These are phyloP conservation scores for Gossypium aridum DNA, from an alignment of 441 rosid species.

Conservation along the genomic window DNA sequence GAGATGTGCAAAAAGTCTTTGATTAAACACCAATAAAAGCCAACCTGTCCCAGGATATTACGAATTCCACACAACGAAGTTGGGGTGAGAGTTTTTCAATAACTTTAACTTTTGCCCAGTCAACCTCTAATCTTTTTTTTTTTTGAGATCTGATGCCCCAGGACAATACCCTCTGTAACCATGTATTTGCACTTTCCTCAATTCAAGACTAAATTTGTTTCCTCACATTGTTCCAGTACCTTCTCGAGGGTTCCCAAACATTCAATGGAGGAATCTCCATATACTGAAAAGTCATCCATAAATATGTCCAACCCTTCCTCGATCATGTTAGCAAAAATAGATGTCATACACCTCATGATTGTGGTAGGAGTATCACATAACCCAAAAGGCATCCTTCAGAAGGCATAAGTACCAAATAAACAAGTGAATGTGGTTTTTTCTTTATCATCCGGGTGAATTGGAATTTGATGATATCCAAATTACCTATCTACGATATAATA, in stretches of 20 bases:
- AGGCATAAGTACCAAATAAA: background rate
- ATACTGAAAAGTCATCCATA: background rate
- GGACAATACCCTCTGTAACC: background rate
- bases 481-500: background rate
- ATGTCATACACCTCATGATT: background rate
- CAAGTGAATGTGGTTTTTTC: background rate
- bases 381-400: background rate
- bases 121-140: background rate
- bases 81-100: background rate
- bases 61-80: background rate
- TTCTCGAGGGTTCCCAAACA: background rate
- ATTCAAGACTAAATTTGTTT: background rate
- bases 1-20: background rate
- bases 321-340: too few species aligned
- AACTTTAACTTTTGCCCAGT: background rate
- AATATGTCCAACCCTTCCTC: background rate
- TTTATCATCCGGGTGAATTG: background rate
- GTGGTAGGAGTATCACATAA: background rate
- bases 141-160: background rate
- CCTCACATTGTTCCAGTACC: background rate
- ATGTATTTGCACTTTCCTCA: background rate
- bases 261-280: background rate
- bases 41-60: background rate
- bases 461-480: background rate
- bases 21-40: background rate